Conservation (phyloP, 257 asterid genomes). For the Capsicum rhomboideum region DNA sequence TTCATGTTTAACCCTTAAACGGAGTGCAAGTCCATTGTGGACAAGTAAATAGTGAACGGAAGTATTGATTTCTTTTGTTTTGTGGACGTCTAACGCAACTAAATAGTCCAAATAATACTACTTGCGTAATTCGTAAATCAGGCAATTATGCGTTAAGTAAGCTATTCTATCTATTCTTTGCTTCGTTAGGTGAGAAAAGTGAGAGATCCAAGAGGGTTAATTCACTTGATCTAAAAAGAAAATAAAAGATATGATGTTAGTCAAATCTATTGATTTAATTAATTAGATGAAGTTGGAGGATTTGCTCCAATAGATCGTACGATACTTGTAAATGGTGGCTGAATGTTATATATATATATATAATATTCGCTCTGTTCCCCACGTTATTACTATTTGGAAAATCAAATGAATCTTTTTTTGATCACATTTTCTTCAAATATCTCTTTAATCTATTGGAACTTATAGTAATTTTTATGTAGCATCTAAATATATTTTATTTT, state of each 20-base stretch:
- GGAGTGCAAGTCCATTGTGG: too few relatives aligned
- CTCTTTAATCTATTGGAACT: too few relatives aligned
- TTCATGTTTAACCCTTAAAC: too few relatives aligned
- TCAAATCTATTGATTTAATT: background rate
- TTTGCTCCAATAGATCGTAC: background rate
- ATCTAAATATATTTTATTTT: background rate
- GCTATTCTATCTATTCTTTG: background rate
- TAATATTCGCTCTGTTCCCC: background rate
- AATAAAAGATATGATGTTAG: background rate
- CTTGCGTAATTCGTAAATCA: background rate
- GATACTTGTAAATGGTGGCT: background rate
- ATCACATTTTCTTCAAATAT: background rate
- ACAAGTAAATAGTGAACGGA: too few relatives aligned
- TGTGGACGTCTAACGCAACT: background rate
- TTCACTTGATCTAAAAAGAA: background rate
- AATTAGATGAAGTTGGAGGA: background rate
- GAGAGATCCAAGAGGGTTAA: conserved; percentile 1
- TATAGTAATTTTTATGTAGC: background rate
- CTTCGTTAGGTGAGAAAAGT: background rate
- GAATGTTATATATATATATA: too few relatives aligned
- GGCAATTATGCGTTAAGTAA: background rate
- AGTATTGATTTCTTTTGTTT: background rate
- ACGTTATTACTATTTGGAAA: background rate
- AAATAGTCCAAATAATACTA: background rate
- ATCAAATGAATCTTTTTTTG: background rate